Evolutionary conservation across 2,329 filamentous ascomycete genomes (phyloP).

Genomic region (Fusarium sp.): DNA sequence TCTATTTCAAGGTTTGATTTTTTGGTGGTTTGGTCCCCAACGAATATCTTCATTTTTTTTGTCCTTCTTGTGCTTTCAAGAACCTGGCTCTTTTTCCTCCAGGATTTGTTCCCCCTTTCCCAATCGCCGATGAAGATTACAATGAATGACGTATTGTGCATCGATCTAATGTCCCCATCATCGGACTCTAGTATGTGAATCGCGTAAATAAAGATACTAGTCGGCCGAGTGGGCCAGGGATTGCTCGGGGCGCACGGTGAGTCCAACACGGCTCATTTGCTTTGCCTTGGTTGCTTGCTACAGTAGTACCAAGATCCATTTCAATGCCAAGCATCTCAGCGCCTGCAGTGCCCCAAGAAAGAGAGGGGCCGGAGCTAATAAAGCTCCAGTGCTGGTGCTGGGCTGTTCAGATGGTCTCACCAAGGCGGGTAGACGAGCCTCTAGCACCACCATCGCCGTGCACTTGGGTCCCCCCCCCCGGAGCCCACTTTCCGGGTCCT

Average conservation of each 20-base stretch:
- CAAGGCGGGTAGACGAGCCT: conserved; percentile 26
- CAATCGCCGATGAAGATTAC: conserved; percentile 13
- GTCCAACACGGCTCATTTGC: conserved; percentile 5
- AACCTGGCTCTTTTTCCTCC: not conserved
- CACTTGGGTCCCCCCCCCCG: not conserved
- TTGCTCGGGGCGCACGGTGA: conserved; percentile 28
- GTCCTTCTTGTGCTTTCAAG: not conserved
- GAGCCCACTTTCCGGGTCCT: conserved; percentile 29
- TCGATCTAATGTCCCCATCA: conserved; percentile 18
- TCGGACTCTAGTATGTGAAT: conserved; percentile 37
- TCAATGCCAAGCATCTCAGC: conserved; percentile 22
- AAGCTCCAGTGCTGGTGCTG: conserved; percentile 5
- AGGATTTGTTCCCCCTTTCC: not conserved
- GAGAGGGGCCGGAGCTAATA: not conserved
- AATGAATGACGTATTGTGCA: conserved; percentile 36
- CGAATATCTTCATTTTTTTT: not conserved
- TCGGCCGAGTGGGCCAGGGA: conserved; percentile 19
- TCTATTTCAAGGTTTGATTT: conserved; percentile 12
- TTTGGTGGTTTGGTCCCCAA: not conserved
- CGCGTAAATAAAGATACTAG: conserved; percentile 19
- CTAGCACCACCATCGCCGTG: conserved; percentile 9
- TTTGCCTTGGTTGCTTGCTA: not conserved
- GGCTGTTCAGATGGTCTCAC: conserved; percentile 15
- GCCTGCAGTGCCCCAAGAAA: not conserved
- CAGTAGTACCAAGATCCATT: not conserved